These are phyloP conservation scores for Leccinum incarnatum DNA, from an alignment of 768 basidiomycete species.

Conservation along the genomic window DNA sequence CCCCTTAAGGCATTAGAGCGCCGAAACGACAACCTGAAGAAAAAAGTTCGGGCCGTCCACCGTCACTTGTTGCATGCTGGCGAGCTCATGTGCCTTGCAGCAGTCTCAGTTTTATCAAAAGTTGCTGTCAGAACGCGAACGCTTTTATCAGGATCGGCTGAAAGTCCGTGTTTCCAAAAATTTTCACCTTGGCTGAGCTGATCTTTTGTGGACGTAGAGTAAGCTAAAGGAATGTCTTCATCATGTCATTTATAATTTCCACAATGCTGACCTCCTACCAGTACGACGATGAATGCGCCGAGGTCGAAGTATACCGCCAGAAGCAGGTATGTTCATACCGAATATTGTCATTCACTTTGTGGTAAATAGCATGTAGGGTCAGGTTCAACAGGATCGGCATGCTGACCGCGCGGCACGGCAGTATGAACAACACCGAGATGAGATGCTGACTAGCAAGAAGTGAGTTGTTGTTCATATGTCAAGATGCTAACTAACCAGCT, in stretches of 20 bases:
- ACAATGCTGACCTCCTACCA: conserved; percentile 29
- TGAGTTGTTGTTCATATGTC: conserved; percentile 29
- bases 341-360: not conserved
- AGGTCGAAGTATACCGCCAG: conserved; percentile 70
- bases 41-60: conserved; percentile 45
- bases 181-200: not conserved
- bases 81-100: conserved; percentile 36
- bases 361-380: conserved; percentile 43
- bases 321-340: conserved; percentile 56
- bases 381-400: conserved; percentile 70
- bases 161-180: conserved; percentile 48
- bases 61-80: not conserved
- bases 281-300: conserved; percentile 79
- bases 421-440: conserved; percentile 68
- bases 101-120: conserved; percentile 72
- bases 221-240: conserved; percentile 31
- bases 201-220: conserved; percentile 17
- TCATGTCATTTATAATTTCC: not conserved
- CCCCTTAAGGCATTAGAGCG: conserved; percentile 58
- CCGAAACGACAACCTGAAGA: conserved; percentile 63
- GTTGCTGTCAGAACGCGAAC: conserved; percentile 67
- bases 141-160: conserved; percentile 58
- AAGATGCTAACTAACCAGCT: not conserved
- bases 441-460: conserved; percentile 86
- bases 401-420: conserved; percentile 72